Base-by-base conservation (phyloP, 176 grass and related monocot genomes). In the Cenchrus fungigraminus region DNA sequence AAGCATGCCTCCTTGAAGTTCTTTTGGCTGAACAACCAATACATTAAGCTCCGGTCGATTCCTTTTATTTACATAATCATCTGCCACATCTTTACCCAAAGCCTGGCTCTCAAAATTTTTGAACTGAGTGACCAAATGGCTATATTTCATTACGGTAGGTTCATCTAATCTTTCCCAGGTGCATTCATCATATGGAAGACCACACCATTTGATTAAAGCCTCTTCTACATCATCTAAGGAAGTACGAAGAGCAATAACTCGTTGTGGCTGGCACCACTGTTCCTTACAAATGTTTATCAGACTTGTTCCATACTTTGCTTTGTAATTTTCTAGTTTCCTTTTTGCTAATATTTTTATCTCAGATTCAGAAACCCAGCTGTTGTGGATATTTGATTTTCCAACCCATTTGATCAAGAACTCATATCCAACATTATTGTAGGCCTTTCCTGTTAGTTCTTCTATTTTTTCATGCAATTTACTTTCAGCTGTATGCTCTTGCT, bases 321-420 rank as follows among this genome's bases (percentile, higher is more conserved):
- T 95, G 84, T 99, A 99, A 74, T 99, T 99, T 78, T 99, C 97
- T 83, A 99, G 65, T 80, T 99, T 99, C 71, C 97, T 89, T 96
- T 95, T 99, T 47, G 97, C 88, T 79, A 99, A 83, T 82, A 80
- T 17, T 89, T 87, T 96, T 58, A 99, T 72, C 83, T 96, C 84
- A 67, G 90, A 86, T 82, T 99, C 97, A 85, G 91, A 84, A 84
- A 99, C 69, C 97, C 97, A 99, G 62, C 84, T 91, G 76, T 99
- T 96, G 81, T 99, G 94, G 49, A 99, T 94, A 79, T 96, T 96
- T 10, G 97, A 94, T 90, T 88, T 91, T 46, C 94, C 93, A 80
- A 88, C 90, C 97, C 94, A 99, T 84, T 99, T 99, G 65, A 99
- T 84, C 64, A 99, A 86, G 91, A 94, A 99, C 70, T 99, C 94